phyloP scores from a whole-genome alignment of 2,329 filamentous ascomycete species.

The Xylariaceae sp. region DNA sequence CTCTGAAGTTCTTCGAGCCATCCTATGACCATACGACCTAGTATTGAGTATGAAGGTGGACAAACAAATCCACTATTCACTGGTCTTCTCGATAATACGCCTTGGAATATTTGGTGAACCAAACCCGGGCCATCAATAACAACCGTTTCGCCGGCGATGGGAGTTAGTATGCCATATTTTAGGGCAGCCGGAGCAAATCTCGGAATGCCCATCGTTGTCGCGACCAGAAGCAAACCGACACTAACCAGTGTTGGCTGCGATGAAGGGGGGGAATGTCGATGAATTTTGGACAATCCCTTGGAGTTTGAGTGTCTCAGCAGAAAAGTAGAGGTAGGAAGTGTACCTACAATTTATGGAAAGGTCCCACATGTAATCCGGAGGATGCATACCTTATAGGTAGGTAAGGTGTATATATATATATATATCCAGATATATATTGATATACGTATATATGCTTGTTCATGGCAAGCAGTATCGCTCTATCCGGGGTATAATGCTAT shows the following conservation, averaged over 20 bases:
- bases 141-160: constrained; percentile 39
- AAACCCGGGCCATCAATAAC: constrained; percentile 75
- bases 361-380: too few species aligned
- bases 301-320: too few species aligned
- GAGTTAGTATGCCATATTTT: constrained; percentile 42
- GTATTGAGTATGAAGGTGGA: constrained; percentile 56
- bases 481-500: too few species aligned
- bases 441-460: too few species aligned
- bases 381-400: too few species aligned
- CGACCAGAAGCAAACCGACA: background rate
- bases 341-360: too few species aligned
- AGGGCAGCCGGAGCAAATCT: constrained; percentile 49
- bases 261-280: background rate
- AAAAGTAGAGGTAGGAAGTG: too few species aligned
- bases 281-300: too few species aligned
- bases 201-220: constrained; percentile 51
- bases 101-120: constrained; percentile 64
- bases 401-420: too few species aligned
- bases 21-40: constrained; percentile 52
- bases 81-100: constrained; percentile 42
- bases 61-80: constrained; percentile 42
- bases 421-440: too few species aligned
- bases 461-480: too few species aligned
- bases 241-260: background rate
- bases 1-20: constrained; percentile 58